phyloP scores from a whole-genome alignment of 352 stramenopile genomes.

The Thalassiosira mediterranea region DNA sequence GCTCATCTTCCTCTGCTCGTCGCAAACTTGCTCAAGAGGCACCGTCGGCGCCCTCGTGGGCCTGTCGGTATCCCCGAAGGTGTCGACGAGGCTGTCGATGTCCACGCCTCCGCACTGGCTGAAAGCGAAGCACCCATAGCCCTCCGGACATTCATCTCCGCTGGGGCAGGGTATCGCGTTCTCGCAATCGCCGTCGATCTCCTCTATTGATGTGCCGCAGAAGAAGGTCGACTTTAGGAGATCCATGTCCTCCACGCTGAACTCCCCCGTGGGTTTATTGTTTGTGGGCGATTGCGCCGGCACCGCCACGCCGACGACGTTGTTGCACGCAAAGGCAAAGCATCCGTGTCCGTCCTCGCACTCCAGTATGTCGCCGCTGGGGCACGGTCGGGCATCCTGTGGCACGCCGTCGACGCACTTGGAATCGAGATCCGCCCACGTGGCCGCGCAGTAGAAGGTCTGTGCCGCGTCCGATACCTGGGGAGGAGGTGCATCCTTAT shows the following conservation, averaged over 20 bases:
- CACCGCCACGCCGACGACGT: constrained; percentile 7
- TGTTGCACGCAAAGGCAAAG: constrained; percentile 58
- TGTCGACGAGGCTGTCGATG: constrained; percentile 49
- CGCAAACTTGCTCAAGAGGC: constrained; percentile 55
- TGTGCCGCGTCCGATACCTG: constrained; percentile 2
- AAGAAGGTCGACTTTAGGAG: constrained; percentile 61
- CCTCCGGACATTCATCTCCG: constrained; percentile 51
- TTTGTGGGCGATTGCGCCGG: constrained; percentile 22
- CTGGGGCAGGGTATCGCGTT: constrained; percentile 50
- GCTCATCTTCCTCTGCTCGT: constrained; percentile 56
- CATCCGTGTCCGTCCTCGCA: constrained; percentile 56
- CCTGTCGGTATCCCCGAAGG: constrained; percentile 55
- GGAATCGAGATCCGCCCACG: constrained; percentile 43
- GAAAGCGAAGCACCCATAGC: constrained; percentile 62
- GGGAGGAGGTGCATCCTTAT: not conserved
- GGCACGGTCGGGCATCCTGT: constrained; percentile 45
- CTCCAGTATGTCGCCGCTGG: constrained; percentile 49
- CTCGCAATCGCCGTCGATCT: constrained; percentile 57
- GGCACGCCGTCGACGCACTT: constrained; percentile 46
- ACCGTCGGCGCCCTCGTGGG: constrained; percentile 54
- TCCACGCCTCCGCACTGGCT: constrained; percentile 54
- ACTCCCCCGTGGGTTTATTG: constrained; percentile 20
- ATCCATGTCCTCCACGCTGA: constrained; percentile 47
- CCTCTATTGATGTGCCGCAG: constrained; percentile 50
- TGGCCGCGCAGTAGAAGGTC: constrained; percentile 48